phyloP scores from a whole-genome alignment of 2,329 filamentous ascomycete species.

The Aspergillus udagawae region DNA sequence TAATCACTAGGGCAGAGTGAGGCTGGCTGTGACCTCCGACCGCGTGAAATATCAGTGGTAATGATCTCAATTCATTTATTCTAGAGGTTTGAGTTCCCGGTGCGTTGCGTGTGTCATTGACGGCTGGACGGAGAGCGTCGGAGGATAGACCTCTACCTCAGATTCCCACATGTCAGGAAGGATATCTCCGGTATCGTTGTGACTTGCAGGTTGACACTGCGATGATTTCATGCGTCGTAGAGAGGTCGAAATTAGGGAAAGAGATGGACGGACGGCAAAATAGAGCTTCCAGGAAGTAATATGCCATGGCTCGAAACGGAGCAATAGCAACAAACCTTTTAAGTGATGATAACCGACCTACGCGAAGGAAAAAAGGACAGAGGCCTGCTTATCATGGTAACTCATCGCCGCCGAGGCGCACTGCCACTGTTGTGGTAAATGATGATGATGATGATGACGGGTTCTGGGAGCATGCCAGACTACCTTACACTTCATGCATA shows the following conservation, averaged over 20 bases:
- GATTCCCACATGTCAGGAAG: neutral
- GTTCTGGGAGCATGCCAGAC: slow-evolving; percentile 6
- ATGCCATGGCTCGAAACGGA: neutral
- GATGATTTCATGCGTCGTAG: neutral
- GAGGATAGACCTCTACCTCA: neutral
- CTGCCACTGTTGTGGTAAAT: neutral
- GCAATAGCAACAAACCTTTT: neutral
- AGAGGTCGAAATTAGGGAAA: neutral
- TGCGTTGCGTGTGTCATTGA: neutral
- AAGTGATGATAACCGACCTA: neutral
- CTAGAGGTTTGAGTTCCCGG: neutral
- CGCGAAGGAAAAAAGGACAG: neutral
- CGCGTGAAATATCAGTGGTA: neutral
- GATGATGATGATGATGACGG: neutral
- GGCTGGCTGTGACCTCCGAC: slow-evolving; percentile 6
- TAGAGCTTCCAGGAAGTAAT: neutral
- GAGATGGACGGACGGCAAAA: neutral
- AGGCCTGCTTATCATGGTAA: neutral
- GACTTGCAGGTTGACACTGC: neutral
- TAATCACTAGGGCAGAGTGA: slow-evolving; percentile 9
- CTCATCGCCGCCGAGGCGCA: neutral
- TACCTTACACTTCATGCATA: slow-evolving; percentile 22
- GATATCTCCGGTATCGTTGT: neutral
- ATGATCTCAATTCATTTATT: neutral
- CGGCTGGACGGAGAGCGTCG: neutral